Evolutionary conservation across 2,329 filamentous ascomycete genomes (phyloP).

Genomic region (Arthrinium phaeospermum): DNA sequence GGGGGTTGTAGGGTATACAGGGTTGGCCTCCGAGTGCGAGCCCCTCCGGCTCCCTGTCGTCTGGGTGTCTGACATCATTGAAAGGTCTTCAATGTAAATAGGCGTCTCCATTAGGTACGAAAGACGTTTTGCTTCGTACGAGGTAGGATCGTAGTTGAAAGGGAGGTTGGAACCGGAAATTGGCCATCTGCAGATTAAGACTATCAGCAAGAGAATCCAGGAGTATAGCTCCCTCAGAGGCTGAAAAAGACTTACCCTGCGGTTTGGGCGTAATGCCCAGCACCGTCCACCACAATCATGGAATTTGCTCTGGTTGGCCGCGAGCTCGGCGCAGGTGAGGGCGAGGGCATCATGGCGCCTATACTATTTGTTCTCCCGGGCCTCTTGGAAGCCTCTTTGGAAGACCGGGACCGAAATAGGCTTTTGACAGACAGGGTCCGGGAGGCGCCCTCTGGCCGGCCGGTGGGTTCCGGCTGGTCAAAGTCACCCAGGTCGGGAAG

Average conservation of each 20-base stretch:
- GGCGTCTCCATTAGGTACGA: constrained; percentile 46
- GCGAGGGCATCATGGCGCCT: constrained; percentile 27
- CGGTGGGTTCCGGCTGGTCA: constrained; percentile 16
- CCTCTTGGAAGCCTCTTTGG: constrained; percentile 31
- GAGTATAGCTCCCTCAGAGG: background rate
- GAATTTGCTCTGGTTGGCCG: constrained; percentile 40
- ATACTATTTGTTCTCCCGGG: constrained; percentile 38
- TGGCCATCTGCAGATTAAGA: constrained; percentile 36
- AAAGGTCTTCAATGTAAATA: constrained; percentile 38
- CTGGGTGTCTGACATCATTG: constrained; percentile 41
- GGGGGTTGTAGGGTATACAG: constrained; percentile 28
- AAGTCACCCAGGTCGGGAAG: constrained; percentile 24
- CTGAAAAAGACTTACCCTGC: background rate
- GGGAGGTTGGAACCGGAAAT: constrained; percentile 43
- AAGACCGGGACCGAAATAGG: constrained; percentile 45
- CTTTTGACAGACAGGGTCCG: constrained; percentile 33
- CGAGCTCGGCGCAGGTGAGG: constrained; percentile 27
- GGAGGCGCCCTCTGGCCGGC: constrained; percentile 24
- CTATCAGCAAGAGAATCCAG: constrained; percentile 16
- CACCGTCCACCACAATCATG: constrained; percentile 34
- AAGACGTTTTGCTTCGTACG: constrained; percentile 52
- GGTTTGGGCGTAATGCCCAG: constrained; percentile 20
- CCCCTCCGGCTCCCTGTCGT: constrained; percentile 44
- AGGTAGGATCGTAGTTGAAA: constrained; percentile 49
- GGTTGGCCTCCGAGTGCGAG: constrained; percentile 36